phyloP scores from a whole-genome alignment of 2,329 filamentous ascomycete genomes.

The Mycosphaerella arachidis region DNA sequence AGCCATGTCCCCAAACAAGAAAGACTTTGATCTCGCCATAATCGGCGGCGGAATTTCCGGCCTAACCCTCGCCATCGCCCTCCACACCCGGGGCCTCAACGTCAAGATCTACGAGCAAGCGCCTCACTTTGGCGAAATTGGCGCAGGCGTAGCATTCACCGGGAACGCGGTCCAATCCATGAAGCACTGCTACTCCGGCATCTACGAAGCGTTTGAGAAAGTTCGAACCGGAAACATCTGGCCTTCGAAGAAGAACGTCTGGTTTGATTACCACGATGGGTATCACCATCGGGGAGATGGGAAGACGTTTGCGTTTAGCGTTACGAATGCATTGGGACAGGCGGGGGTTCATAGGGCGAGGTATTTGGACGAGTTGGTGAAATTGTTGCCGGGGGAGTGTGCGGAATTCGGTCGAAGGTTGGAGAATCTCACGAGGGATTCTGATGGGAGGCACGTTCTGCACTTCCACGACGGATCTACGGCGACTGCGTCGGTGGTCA shows the following conservation, averaged over 20 bases:
- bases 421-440: slow-evolving; percentile 28
- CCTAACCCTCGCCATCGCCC: slow-evolving; percentile 50
- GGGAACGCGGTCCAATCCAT: slow-evolving; percentile 53
- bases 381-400: slow-evolving; percentile 37
- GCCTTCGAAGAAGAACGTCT: slow-evolving; percentile 35
- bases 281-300: slow-evolving; percentile 20
- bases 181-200: slow-evolving; percentile 47
- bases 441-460: slow-evolving; percentile 15
- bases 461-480: slow-evolving; percentile 34
- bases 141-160: slow-evolving; percentile 54
- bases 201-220: slow-evolving; percentile 42
- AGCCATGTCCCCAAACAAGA: slow-evolving; percentile 15
- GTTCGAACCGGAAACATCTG: slow-evolving; percentile 39
- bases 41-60: slow-evolving; percentile 46
- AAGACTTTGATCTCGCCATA: slow-evolving; percentile 20
- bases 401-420: slow-evolving; percentile 31
- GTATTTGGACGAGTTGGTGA: slow-evolving; percentile 40
- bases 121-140: slow-evolving; percentile 52
- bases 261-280: slow-evolving; percentile 42
- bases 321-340: slow-evolving; percentile 26
- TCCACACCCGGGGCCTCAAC: slow-evolving; percentile 41
- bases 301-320: slow-evolving; percentile 22
- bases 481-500: slow-evolving; percentile 42
- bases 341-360: slow-evolving; percentile 36
- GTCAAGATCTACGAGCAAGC: slow-evolving; percentile 56